phyloP scores from a whole-genome alignment of 1,284 basidiomycete genomes.

The Wallemia mellicola region DNA sequence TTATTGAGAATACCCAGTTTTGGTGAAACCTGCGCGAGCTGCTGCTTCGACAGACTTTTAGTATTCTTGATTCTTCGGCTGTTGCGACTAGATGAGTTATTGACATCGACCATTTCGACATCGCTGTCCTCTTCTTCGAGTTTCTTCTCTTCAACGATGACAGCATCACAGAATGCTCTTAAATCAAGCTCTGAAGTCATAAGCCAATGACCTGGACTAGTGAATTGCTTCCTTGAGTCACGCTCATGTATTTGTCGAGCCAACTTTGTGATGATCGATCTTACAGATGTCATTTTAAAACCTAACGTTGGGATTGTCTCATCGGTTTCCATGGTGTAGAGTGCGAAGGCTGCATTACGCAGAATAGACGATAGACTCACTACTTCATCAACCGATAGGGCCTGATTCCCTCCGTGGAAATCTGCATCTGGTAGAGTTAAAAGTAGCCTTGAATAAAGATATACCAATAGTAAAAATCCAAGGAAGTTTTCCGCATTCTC shows the following conservation, averaged over 20 bases:
- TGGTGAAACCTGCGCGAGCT: constrained; percentile 23
- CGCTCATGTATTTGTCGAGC: constrained; percentile 49
- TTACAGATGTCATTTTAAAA: constrained; percentile 19
- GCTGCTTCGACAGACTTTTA: constrained; percentile 7
- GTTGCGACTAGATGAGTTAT: too few species aligned
- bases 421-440: constrained; percentile 89
- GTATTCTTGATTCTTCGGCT: constrained; percentile 1
- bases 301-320: constrained; percentile 22
- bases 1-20: constrained; percentile 76
- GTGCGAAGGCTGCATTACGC: constrained; percentile 42
- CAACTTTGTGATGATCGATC: constrained; percentile 41
- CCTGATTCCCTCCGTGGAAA: constrained; percentile 44
- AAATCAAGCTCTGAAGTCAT: constrained; percentile 39
- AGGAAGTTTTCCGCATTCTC: constrained; percentile 14
- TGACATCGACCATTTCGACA: constrained; percentile 2
- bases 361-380: constrained; percentile 33
- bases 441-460: constrained; percentile 57
- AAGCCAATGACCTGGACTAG: constrained; percentile 58
- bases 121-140: constrained; percentile 7
- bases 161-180: constrained; percentile 62
- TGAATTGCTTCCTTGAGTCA: constrained; percentile 55
- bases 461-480: constrained; percentile 44
- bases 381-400: constrained; percentile 57
- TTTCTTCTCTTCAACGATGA: constrained; percentile 21
- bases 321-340: constrained; percentile 38